Base-by-base conservation (phyloP, 2,329 filamentous ascomycete species). In the Aspergillus spinulosporus region DNA sequence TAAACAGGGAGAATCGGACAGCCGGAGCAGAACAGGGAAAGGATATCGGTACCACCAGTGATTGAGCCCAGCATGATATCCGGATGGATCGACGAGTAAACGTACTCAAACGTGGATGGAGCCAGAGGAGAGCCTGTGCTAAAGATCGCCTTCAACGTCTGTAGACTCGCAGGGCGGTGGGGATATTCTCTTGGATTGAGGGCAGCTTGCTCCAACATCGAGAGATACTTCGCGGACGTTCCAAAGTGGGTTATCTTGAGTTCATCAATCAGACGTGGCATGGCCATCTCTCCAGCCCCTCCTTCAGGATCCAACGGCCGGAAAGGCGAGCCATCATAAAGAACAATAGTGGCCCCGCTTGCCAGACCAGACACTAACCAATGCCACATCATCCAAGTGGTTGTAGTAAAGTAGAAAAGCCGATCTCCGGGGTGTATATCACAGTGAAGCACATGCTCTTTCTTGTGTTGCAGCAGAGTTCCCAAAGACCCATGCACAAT, bases 301-400 rank as follows among this genome's bases (percentile, higher is more conserved):
- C 80, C 74, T 52, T 83, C 83, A 5, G 74, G 67, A 40, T 81
- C 77, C 1, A 82, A 80, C 0, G 89, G 89, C 48, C 83, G 82
- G 78, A 97, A 97, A 0, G 94, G 94, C 0, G 90, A 96, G 47
- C 94, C 94, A 52, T 96, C 90, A 74, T 97, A 99, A 3, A 97
- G 81, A 15, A 97, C 82, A 9, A 97, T 79, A 0, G 90, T 93
- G 8, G 89, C 84, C 52, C 93, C 93, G 31, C 85, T 87, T 7
- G 92, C 89, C 3, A 97, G 84, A 4, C 88, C 90, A 1, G 90
- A 93, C 15, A 97, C 84, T 40, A 92, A 87, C 92, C 93, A 97
- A 72, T 97, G 93, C 92, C 92, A 97, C 93, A 97, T 97, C 92
- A 99, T 97, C 94, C 92, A 97, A 0, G 91, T 95, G 8, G 88